phyloP scores from a whole-genome alignment of 23 red algal species.

The Gracilaria gracilis region DNA sequence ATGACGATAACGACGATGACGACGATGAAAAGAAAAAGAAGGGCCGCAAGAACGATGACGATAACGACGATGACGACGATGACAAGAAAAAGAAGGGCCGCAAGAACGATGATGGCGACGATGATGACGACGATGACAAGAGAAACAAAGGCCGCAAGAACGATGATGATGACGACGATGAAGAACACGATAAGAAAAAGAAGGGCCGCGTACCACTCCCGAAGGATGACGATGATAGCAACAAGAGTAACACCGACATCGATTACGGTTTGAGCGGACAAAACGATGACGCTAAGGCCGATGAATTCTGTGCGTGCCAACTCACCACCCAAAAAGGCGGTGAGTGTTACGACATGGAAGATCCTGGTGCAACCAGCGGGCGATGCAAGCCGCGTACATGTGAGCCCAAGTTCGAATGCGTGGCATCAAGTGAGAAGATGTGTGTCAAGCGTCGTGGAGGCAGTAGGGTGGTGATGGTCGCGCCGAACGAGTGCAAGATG shows the following conservation, averaged over 20 bases:
- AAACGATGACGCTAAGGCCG: not conserved
- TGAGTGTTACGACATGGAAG: conserved; percentile 33
- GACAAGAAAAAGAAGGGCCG: no score
- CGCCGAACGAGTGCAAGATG: conserved; percentile 3
- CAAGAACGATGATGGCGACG: not conserved
- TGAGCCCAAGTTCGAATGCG: conserved; percentile 28
- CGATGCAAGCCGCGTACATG: conserved; percentile 12
- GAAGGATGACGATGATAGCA: not conserved
- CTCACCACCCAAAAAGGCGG: not conserved
- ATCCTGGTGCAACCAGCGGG: not conserved
- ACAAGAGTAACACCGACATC: not conserved
- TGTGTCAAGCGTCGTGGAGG: conserved; percentile 1
- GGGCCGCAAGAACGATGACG: not conserved
- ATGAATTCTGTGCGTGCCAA: conserved; percentile 3
- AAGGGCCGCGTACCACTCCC: not conserved
- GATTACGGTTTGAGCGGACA: no score
- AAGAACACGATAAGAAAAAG: not conserved
- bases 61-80: no score
- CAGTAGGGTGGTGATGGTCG: conserved; percentile 3
- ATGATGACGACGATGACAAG: not conserved
- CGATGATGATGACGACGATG: not conserved
- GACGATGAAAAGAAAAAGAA: no score
- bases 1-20: no score
- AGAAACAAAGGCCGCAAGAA: not conserved
- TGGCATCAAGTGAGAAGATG: not conserved